Evolutionary conservation across 306 rosid species (phyloP).

Genomic region (Pyrus pyrifolia): DNA sequence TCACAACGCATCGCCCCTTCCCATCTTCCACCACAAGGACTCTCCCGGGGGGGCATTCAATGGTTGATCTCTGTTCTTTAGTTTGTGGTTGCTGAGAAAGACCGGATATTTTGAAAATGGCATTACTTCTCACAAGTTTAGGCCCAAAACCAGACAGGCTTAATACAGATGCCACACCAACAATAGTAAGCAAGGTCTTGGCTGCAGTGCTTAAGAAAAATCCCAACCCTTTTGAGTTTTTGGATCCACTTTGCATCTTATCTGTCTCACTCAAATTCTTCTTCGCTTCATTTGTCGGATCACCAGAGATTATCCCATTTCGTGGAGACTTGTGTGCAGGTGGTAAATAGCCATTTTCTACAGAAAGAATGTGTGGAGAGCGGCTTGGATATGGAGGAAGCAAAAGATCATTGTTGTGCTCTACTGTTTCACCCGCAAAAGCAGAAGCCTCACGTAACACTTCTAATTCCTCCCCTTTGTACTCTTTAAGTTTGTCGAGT

Average conservation of each 20-base stretch:
- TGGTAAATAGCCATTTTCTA: conserved; percentile 41
- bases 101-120: conserved; percentile 25
- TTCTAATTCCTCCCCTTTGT: conserved; percentile 71
- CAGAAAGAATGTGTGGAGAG: conserved; percentile 42
- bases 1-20: conserved; percentile 79
- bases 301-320: conserved; percentile 42
- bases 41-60: conserved; percentile 72
- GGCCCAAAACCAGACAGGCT: conserved; percentile 67
- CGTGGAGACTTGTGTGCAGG: conserved; percentile 39
- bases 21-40: conserved; percentile 60
- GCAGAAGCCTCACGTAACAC: conserved; percentile 84
- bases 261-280: conserved; percentile 31
- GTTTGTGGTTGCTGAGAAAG: conserved; percentile 27
- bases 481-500: conserved; percentile 65
- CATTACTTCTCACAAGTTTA: conserved; percentile 30
- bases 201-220: conserved; percentile 46
- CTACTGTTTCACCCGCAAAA: conserved; percentile 85
- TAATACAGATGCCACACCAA: conserved; percentile 63
- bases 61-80: conserved; percentile 21
- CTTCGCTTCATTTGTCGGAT: conserved; percentile 26
- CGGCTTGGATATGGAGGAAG: conserved; percentile 88
- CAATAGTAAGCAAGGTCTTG: conserved; percentile 56
- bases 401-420: conserved; percentile 60
- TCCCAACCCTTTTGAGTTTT: conserved; percentile 41
- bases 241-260: conserved; percentile 23